Conservation (phyloP, 2,329 filamentous ascomycete species). For the Penicillium sclerotiorum region DNA sequence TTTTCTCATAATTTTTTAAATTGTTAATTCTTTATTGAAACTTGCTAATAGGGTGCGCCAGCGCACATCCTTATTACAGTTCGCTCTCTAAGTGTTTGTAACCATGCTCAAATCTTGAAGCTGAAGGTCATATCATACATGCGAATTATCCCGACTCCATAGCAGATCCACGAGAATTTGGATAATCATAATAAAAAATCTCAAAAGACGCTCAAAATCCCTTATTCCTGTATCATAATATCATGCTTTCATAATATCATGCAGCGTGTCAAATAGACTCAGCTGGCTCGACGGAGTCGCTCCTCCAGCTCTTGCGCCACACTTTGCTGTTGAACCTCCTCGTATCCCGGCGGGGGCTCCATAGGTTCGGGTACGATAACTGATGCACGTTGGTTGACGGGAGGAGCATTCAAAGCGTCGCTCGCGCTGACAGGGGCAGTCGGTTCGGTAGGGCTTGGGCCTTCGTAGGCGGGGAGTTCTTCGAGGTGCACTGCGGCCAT, state of each 20-base stretch:
- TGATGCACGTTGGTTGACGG: slow-evolving; percentile 25
- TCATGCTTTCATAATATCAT: too few species aligned
- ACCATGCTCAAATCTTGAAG: slow-evolving; percentile 5
- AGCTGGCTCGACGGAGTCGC: slow-evolving; percentile 44
- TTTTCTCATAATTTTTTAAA: too few species aligned
- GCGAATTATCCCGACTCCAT: not conserved
- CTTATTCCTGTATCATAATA: not conserved
- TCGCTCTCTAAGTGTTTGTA: slow-evolving; percentile 7
- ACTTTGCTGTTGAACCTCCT: slow-evolving; percentile 83
- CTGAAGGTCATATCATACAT: slow-evolving; percentile 22
- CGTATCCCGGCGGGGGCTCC: slow-evolving; percentile 88
- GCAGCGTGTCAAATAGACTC: slow-evolving; percentile 6
- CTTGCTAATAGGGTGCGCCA: not conserved
- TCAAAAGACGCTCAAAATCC: not conserved
- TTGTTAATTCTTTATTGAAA: not conserved
- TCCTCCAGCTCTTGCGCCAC: slow-evolving; percentile 73
- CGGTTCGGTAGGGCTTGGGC: slow-evolving; percentile 46
- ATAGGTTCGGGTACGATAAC: slow-evolving; percentile 49
- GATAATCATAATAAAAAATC: not conserved
- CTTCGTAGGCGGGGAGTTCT: slow-evolving; percentile 84
- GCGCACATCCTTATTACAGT: slow-evolving; percentile 3
- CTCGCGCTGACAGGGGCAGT: slow-evolving; percentile 4
- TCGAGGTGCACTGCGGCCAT: slow-evolving; percentile 74
- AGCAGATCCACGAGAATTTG: not conserved
- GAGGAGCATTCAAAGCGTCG: slow-evolving; percentile 13